These are phyloP conservation scores for Trichosporon sp. DNA, from an alignment of 1,284 basidiomycete genomes.

Conservation along the genomic window DNA sequence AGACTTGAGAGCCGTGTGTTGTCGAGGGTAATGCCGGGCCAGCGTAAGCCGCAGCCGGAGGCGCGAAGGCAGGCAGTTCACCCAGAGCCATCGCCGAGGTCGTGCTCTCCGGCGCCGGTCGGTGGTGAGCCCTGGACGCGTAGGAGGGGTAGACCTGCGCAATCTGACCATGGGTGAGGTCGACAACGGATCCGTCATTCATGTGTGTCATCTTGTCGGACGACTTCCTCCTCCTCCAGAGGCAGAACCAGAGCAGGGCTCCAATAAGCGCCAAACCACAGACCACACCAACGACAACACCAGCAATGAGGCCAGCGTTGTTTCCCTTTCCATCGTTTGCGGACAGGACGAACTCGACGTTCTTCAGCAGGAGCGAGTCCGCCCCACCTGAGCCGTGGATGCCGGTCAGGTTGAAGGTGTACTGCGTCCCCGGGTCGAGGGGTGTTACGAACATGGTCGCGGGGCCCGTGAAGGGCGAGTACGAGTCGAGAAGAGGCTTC, in stretches of 20 bases:
- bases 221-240: background rate
- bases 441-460: conserved; percentile 9
- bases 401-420: conserved; percentile 8
- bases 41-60: background rate
- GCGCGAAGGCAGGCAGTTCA: background rate
- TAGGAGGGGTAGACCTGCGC: conserved; percentile 3
- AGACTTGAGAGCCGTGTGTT: background rate
- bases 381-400: background rate
- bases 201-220: background rate
- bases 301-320: background rate
- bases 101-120: background rate
- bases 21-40: background rate
- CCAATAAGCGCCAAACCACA: background rate
- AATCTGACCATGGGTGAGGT: conserved; percentile 7
- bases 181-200: background rate
- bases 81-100: background rate
- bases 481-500: background rate
- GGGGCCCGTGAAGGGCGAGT: conserved; percentile 8
- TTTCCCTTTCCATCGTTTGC: background rate
- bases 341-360: conserved; percentile 8
- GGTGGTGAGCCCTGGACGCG: background rate
- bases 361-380: conserved; percentile 5
- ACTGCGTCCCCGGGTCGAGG: background rate
- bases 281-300: background rate
- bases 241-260: background rate